Base-by-base conservation (phyloP, 108 stramenopile genomes). In the Cafeteria roenbergensis region DNA sequence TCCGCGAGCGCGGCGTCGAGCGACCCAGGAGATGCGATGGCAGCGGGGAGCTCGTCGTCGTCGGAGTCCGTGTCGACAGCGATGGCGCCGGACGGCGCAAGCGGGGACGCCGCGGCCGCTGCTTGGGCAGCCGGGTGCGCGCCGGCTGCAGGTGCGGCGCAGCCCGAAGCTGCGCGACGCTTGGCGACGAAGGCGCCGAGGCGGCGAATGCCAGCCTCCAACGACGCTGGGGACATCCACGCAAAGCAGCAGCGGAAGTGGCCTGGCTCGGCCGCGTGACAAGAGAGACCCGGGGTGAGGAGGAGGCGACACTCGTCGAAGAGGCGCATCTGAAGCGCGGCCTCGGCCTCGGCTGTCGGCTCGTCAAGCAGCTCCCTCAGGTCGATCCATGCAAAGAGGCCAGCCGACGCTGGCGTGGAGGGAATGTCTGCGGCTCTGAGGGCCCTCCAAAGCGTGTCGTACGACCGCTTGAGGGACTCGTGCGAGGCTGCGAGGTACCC, bases 331-430 rank as follows among this genome's bases (percentile, higher is more conserved):
- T 9, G n/a, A 8, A 61, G 59, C 59, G 2, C 30, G 34, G 2
- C 20, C n/a, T 61, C 59, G 17, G 29, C 59, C 3, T 32, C 35
- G n/a, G 37, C 22, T 22, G 20, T 1, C 2, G 38, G 24, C 35
- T 2, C 24, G 2, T 2, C 17, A 6, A 36, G 54, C 2, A 42
- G 24, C 1, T 2, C 8, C 24, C 64, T 9, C 64, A 65, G 64
- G 64, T 55, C 51, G 50, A 9, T 2, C 64, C 21, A 51, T 2
- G 26, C 34, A 24, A 65, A 55, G 17, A 65, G 35, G 25, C 64
- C 53, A 20, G 21, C 64, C 64, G 1, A 20, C 8, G 54, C 22
- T 1, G 34, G 22, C 51, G n/a, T 28, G 34, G 2, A 65, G 2
- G 51, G 54, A 1, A 55, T 25, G n/a, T 25, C 53, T 55, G 54